phyloP scores from a whole-genome alignment of 2,329 filamentous ascomycete genomes.

The Exutisphaerella laricina region DNA sequence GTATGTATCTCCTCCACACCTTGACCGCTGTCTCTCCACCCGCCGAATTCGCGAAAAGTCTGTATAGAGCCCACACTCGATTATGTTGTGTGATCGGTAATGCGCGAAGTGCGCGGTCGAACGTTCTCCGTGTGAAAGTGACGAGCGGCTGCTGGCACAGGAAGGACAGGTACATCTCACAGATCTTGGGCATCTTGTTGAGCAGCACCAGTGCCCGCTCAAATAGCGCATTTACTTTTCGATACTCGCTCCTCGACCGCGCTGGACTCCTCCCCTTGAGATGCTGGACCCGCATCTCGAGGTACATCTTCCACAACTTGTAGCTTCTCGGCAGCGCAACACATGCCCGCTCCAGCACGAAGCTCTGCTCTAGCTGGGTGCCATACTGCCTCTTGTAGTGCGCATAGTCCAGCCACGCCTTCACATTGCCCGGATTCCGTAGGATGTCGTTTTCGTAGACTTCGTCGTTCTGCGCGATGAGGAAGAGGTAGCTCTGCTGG shows the following conservation, averaged over 20 bases:
- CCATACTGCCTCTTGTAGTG: conserved; percentile 87
- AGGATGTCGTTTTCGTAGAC: conserved; percentile 95
- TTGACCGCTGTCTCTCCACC: conserved; percentile 85
- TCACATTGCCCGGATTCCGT: conserved; percentile 76
- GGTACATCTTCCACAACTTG: conserved; percentile 98
- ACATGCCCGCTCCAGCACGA: conserved; percentile 85
- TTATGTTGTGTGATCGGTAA: conserved; percentile 93
- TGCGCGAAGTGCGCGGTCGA: conserved; percentile 86
- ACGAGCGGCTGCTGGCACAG: conserved; percentile 87
- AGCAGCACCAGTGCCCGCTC: conserved; percentile 86
- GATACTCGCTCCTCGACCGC: conserved; percentile 70
- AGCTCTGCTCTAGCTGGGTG: conserved; percentile 76
- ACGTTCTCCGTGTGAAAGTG: conserved; percentile 77
- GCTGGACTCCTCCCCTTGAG: conserved; percentile 71
- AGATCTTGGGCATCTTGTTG: conserved; percentile 98
- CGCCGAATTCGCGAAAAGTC: conserved; percentile 84
- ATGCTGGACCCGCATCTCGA: conserved; percentile 68
- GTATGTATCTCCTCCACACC: conserved; percentile 94
- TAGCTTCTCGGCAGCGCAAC: conserved; percentile 86
- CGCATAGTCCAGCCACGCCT: conserved; percentile 93
- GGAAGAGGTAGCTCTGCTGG: conserved; percentile 28
- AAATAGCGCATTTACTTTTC: conserved; percentile 91
- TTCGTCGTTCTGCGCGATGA: conserved; percentile 76
- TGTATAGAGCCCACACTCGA: conserved; percentile 88
- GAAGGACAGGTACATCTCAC: conserved; percentile 95